Evolutionary conservation across 163 green algal genomes (phyloP).

Genomic region (Botryococcus braunii): DNA sequence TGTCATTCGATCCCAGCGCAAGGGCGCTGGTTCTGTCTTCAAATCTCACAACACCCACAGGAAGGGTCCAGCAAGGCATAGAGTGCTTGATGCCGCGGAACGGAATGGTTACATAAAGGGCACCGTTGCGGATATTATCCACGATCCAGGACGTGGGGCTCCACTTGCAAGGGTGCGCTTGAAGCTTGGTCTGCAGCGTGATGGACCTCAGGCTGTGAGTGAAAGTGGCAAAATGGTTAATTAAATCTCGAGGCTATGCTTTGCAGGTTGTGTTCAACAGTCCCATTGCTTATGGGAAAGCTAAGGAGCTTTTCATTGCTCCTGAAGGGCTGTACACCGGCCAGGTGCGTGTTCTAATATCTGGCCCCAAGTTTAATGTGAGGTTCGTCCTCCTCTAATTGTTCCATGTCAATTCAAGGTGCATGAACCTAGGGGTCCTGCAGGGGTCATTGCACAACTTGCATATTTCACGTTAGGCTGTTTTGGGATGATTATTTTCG

Average conservation of each 20-base stretch:
- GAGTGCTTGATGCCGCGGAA: conserved; percentile 86
- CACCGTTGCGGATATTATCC: conserved; percentile 93
- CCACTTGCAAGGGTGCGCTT: conserved; percentile 81
- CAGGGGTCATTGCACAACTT: too few species aligned
- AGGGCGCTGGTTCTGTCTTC: conserved; percentile 95
- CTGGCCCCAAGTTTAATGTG: too few species aligned
- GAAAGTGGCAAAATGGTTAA: too few species aligned
- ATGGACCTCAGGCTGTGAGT: not conserved
- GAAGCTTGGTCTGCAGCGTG: not conserved
- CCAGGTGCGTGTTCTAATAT: conserved; percentile 47
- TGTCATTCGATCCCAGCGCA: conserved; percentile 95
- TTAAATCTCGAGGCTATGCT: not conserved
- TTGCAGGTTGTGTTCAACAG: conserved; percentile 85
- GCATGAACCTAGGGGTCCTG: too few species aligned
- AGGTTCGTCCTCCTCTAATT: too few species aligned
- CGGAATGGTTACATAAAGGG: conserved; percentile 98
- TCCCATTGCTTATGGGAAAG: conserved; percentile 82
- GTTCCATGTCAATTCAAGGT: too few species aligned
- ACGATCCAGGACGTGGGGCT: conserved; percentile 92
- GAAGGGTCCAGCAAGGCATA: conserved; percentile 88
- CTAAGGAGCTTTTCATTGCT: conserved; percentile 95
- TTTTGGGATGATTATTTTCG: too few species aligned
- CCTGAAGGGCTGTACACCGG: conserved; percentile 95
- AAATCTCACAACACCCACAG: conserved; percentile 89
- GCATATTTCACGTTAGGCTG: too few species aligned